phyloP scores from a whole-genome alignment of 140 eudicot genomes.

The Eryngium alpinum region DNA sequence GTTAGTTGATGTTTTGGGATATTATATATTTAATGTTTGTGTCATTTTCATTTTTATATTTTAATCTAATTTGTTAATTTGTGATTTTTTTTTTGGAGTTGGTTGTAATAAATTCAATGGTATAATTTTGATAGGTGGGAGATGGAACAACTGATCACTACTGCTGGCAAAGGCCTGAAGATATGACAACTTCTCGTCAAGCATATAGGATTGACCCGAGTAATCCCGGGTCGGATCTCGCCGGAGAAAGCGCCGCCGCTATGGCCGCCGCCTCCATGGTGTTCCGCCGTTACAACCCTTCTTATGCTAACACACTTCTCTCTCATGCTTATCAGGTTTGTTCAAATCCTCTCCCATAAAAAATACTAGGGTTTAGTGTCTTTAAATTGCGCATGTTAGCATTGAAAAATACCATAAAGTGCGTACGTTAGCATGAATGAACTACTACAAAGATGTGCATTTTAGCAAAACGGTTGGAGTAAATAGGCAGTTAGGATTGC shows the following conservation, averaged over 20 bases:
- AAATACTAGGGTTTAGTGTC: neutral
- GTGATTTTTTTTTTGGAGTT: neutral
- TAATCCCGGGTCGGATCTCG: constrained; percentile 96
- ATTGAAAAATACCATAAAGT: neutral
- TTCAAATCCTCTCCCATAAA: neutral
- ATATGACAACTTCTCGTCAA: constrained; percentile 86
- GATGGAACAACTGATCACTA: constrained; percentile 95
- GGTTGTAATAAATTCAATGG: neutral
- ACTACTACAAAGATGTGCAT: constrained; percentile 23
- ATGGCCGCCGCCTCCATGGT: constrained; percentile 98
- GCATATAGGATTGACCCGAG: constrained; percentile 80
- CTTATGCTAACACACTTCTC: constrained; percentile 61
- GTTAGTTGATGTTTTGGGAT: neutral
- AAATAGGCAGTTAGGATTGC: constrained; percentile 40
- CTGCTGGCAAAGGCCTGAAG: constrained; percentile 99
- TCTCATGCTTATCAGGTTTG: constrained; percentile 76
- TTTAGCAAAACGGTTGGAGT: constrained; percentile 41
- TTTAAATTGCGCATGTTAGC: neutral
- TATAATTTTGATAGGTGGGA: constrained; percentile 49
- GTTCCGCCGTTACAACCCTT: constrained; percentile 61
- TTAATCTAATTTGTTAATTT: neutral
- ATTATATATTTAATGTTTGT: neutral
- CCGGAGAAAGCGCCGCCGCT: constrained; percentile 99
- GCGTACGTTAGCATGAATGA: neutral
- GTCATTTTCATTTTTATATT: neutral